These are phyloP conservation scores for Strigomonas galati DNA, from an alignment of 208 protist species.

Conservation along the genomic window DNA sequence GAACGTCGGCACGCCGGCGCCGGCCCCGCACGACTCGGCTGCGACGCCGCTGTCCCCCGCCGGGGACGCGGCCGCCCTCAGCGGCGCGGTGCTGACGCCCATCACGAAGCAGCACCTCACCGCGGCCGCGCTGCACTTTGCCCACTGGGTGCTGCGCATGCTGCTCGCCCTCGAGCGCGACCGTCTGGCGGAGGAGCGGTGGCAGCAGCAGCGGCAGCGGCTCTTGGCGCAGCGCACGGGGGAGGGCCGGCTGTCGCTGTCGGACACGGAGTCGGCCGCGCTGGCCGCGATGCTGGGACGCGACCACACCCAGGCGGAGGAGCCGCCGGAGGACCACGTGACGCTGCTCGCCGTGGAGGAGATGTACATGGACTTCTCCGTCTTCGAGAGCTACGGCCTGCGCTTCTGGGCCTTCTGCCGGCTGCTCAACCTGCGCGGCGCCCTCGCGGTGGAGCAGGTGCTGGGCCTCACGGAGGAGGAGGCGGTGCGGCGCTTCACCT, in stretches of 20 bases:
- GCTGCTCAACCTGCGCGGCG: conserved; percentile 32
- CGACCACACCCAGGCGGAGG: background rate
- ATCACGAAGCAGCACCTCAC: conserved; percentile 19
- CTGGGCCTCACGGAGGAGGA: conserved; percentile 38
- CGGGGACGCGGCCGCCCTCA: conserved; percentile 5
- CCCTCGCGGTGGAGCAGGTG: conserved; percentile 36
- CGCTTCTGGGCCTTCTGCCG: conserved; percentile 65
- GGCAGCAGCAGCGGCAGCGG: conserved; percentile 2
- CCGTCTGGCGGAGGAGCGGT: conserved; percentile 2
- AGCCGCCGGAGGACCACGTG: conserved; percentile 24
- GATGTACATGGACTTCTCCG: conserved; percentile 48
- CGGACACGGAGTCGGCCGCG: background rate
- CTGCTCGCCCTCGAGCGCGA: conserved; percentile 32
- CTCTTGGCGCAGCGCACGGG: background rate
- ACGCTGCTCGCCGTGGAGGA: conserved; percentile 51
- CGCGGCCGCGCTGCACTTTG: conserved; percentile 44
- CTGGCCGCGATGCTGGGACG: background rate
- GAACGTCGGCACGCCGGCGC: background rate
- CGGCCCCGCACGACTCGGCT: background rate
- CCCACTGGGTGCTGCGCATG: conserved; percentile 47
- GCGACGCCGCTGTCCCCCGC: conserved; percentile 4
- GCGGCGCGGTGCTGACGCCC: conserved; percentile 8
- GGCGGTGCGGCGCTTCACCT: conserved; percentile 33
- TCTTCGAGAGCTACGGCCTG: conserved; percentile 52
- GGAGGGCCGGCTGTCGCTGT: background rate